Base-by-base conservation (phyloP, 768 basidiomycete species). In the Lactifluus volemus region DNA sequence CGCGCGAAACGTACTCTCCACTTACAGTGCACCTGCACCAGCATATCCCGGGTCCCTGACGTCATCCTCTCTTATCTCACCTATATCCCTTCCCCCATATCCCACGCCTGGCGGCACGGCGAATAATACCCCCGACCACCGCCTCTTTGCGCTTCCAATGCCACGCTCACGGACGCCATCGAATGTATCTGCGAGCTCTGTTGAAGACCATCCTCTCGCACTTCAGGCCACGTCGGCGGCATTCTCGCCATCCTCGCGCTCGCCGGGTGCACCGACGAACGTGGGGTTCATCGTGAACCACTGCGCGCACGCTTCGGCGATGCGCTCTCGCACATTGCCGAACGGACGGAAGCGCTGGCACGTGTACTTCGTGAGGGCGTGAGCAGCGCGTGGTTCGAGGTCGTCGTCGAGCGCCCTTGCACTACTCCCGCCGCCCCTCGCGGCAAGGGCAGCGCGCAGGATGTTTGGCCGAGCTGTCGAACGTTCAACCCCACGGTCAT, bases 241-340 rank as follows among this genome's bases (percentile, higher is more conserved):
- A 61, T 74, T 9, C 70, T 71, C 49, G 71, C 72, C 5, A 68
- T 74, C 53, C 71, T 74, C 53, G 68, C 69, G 19, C 67, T 73
- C 47, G 63, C 70, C 4, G 71, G 70, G 12, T 73, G 69, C 61
- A 69, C 68, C 2, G 69, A 72, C 58, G 59, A 67, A 21, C 69
- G 65, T 21, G 68, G 66, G 1, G 56, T 70, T 34, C 69, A 69
- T 53, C 69, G 68, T 32, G 72, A 70, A 15, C 69, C 69, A 1
- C 65, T 74, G 29, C 68, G 69, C 8, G 59, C 67, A 38, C 70
- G 70, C 38, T 73, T 68, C 62, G 73, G 72, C n/a, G 63, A 64
- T 7, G 59, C 67, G 6, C 58, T 74, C 17, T 58, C 63, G 15
- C 68, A 68, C 7, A 70, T 74, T 36, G 51, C 66, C 53, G 68